Base-by-base conservation (phyloP, 805 yeast species). In the Clavispora vitiphila region DNA sequence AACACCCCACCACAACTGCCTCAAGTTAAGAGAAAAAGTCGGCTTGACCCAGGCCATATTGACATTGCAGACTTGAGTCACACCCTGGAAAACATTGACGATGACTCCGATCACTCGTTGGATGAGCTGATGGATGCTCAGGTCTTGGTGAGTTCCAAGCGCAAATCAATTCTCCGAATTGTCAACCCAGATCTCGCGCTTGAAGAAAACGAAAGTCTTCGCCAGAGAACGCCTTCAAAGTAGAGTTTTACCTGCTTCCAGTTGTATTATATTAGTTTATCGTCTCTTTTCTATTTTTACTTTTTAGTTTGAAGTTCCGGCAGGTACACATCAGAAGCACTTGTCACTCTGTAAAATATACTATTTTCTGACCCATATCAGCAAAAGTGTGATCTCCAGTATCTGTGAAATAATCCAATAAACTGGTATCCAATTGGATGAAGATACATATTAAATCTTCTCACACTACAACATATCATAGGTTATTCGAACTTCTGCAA, bases 111-210 rank as follows among this genome's bases (percentile, higher is more conserved):
- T 19, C 72, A 67, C 27, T 69, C 71, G 16, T 61, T 71, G 11
- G 71, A 77, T 41, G 71, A 69, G 15, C 65, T 69, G 23, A 55
- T 81, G 49, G 89, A 83, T 48, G 90, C 81, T 2, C 90, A 83
- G 58, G 83, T 83, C 8, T 60, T 83, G 45, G 88, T 83, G 7
- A 76, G 84, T 45, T 77, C 85, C 12, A 77, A 76, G 54, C 65
- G 88, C 49, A 64, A 86, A 43, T 72, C 83, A 1, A 72, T 73
- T 40, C 62, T 83, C 34, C 59, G 83, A 26, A 77, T 83, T 27
- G 71, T 78, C 36, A 83, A 83, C 53, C 90, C 90, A 0, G 84
- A 78, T 50, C 19, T 31, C n/a, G 45, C 37, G 8, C 20, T 27
- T 8, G 16, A 23, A 2, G 32, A 22, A 2, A n/a, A 20, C 4